Percentiles rank a stretch among this genome's conserved stretches.
These are phyloP conservation scores for Cercospora zeae-maydis DNA, from an alignment of 2,329 filamentous ascomycete species.

Conservation along the genomic window DNA sequence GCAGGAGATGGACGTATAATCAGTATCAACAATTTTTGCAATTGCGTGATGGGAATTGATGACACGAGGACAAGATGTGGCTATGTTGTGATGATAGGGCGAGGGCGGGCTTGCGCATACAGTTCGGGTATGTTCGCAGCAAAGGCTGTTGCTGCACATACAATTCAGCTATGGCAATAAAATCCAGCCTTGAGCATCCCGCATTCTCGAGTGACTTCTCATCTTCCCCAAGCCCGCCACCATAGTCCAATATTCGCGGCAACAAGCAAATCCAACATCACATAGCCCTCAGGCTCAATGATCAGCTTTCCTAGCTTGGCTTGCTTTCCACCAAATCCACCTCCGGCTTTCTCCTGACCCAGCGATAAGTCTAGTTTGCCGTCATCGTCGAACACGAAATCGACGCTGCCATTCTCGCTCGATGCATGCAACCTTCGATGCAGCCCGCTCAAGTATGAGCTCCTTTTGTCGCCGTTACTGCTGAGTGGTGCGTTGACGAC, in stretches of 20 bases:
- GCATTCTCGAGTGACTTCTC: not conserved
- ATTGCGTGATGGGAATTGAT: constrained; percentile 27
- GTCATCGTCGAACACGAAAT: constrained; percentile 33
- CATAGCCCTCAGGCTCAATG: constrained; percentile 80
- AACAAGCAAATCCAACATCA: constrained; percentile 92
- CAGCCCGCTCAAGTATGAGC: constrained; percentile 25
- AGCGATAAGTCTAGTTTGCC: constrained; percentile 66
- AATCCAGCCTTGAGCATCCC: not conserved
- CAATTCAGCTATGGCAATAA: not conserved
- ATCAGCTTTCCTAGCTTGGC: constrained; percentile 94
- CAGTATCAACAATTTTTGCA: constrained; percentile 27
- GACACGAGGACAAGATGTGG: constrained; percentile 2
- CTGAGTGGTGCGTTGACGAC: constrained; percentile 28
- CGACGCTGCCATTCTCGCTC: constrained; percentile 17
- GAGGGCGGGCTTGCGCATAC: too few relatives aligned
- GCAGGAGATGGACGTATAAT: constrained; percentile 46
- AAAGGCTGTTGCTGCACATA: not conserved
- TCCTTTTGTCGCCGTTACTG: constrained; percentile 25
- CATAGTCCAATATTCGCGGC: constrained; percentile 88
- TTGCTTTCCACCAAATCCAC: constrained; percentile 77
- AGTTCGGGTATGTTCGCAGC: too few relatives aligned
- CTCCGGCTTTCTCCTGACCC: constrained; percentile 78
- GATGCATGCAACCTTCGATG: constrained; percentile 13
- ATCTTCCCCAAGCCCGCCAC: constrained; percentile 67
- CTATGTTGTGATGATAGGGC: too few relatives aligned